Base-by-base conservation (phyloP, 2,329 filamentous ascomycete species). In the Neofusicoccum cordaticola region DNA sequence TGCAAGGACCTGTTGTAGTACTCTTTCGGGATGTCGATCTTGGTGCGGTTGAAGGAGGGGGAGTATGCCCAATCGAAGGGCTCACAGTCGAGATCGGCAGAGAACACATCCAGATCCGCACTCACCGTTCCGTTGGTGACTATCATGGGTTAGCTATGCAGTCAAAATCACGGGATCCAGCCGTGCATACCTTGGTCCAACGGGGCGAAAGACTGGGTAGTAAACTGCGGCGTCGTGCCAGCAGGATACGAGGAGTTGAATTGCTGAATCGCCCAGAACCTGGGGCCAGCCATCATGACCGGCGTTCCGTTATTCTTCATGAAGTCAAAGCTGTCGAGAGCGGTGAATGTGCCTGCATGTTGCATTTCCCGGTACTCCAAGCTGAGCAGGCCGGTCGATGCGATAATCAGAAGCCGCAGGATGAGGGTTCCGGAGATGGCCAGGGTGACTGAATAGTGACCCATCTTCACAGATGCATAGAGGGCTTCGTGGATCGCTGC, bases 311-410 rank as follows among this genome's bases (percentile, higher is more conserved):
- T 45, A 2, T 19, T 47, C 7, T 15, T 27, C 19, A 31, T 27
- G 19, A 56, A 27, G 13, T 56, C 35, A 12, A 42, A 27, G 19
- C 17, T 42, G 11, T 56, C 52, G 12, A 27, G 19, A 13, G 41
- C 37, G 17, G 22, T 17, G 17, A 56, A 56, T 9, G 27, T 13
- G 5, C 19, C 52, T 13, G 37, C 12, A 9, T 12, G 35, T 9
- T 56, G 3, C 52, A 56, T 41, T 8, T 39, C 19, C 2, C 37
- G 52, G 13, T 56, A 56, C 19, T 56, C 52, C 52, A 56, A 31
- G 19, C 52, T 31, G 2, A 63, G 48, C 2, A 63, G 60, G 5
- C 60, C 60, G 11, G 60, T 63, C 17, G 60, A 63, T 4, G 50
- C 48, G 35, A 63, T 50, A 22, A 50, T 53, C 27, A 63, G 37